These are phyloP conservation scores for Abelmoschus esculentus DNA, from an alignment of 345 rosid genomes.

Conservation along the genomic window DNA sequence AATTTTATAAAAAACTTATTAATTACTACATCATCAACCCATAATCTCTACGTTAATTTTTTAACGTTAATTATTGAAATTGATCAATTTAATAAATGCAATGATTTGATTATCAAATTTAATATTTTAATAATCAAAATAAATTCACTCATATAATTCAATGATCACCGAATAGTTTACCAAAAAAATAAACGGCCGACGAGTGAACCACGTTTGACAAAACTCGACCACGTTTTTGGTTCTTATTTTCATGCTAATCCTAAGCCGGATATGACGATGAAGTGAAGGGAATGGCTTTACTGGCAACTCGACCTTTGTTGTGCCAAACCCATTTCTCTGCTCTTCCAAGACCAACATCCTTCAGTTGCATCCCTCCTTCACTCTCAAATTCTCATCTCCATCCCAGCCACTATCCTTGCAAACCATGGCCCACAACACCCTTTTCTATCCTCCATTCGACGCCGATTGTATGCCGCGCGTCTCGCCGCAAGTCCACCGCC, in stretches of 20 bases:
- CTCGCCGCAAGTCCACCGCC: constrained; percentile 42
- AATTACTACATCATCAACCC: too few relatives aligned
- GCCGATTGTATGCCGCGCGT: constrained; percentile 24
- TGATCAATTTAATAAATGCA: too few relatives aligned
- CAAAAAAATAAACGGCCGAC: background rate
- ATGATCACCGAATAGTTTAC: background rate
- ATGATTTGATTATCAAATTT: too few relatives aligned
- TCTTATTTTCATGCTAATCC: background rate
- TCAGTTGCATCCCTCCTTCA: constrained; percentile 8
- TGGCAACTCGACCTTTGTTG: constrained; percentile 17
- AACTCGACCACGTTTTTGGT: background rate
- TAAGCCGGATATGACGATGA: background rate
- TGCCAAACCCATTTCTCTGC: constrained; percentile 12
- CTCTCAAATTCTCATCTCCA: background rate
- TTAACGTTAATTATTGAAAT: too few relatives aligned
- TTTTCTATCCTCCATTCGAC: background rate
- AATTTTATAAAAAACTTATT: too few relatives aligned
- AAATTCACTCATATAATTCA: too few relatives aligned
- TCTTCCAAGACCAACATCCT: background rate
- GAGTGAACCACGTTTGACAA: background rate
- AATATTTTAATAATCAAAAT: too few relatives aligned
- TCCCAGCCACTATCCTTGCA: background rate
- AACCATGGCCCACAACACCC: constrained; percentile 14
- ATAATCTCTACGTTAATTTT: too few relatives aligned
- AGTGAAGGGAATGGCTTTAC: constrained; percentile 12